Percentiles rank a stretch among this genome's conserved stretches.
Evolutionary conservation across 2,329 filamentous ascomycete genomes (phyloP).

Genomic region (Mariannaea sp.): DNA sequence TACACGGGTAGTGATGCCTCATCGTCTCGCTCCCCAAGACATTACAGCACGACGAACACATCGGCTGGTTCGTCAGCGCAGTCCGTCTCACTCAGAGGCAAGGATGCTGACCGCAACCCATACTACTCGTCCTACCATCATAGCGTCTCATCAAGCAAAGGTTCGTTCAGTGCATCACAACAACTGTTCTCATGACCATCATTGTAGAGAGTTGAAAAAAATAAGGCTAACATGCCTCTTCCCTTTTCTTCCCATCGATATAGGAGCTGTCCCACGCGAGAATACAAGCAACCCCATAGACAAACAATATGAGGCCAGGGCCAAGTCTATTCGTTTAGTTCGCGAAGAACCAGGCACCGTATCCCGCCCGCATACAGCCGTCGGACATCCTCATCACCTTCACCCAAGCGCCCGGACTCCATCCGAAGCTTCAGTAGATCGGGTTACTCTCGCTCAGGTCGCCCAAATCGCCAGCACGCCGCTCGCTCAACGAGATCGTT

Average conservation of each 20-base stretch:
- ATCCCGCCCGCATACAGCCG: background rate
- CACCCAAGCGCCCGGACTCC: constrained; percentile 19
- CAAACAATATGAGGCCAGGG: constrained; percentile 41
- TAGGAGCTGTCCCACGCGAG: constrained; percentile 34
- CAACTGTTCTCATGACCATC: constrained; percentile 22
- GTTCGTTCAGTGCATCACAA: constrained; percentile 34
- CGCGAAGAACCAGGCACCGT: constrained; percentile 1
- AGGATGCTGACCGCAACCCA: constrained; percentile 45
- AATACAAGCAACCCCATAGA: constrained; percentile 47
- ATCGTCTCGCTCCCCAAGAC: constrained; percentile 19
- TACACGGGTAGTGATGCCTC: constrained; percentile 49
- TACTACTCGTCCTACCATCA: constrained; percentile 41
- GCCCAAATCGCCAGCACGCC: constrained; percentile 20
- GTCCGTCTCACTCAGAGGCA: constrained; percentile 47
- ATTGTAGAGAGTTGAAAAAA: background rate
- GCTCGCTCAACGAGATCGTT: constrained; percentile 24
- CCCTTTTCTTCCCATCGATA: background rate
- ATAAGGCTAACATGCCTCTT: constrained; percentile 5
- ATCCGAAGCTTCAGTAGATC: constrained; percentile 40
- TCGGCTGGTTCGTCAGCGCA: constrained; percentile 27
- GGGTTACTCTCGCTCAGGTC: constrained; percentile 22
- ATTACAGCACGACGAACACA: constrained; percentile 11
- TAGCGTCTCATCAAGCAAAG: constrained; percentile 47
- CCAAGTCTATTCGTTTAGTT: background rate
- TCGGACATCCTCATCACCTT: constrained; percentile 14